These are phyloP conservation scores for Glycine tomentella DNA, from an alignment of 306 rosid species.

Conservation along the genomic window DNA sequence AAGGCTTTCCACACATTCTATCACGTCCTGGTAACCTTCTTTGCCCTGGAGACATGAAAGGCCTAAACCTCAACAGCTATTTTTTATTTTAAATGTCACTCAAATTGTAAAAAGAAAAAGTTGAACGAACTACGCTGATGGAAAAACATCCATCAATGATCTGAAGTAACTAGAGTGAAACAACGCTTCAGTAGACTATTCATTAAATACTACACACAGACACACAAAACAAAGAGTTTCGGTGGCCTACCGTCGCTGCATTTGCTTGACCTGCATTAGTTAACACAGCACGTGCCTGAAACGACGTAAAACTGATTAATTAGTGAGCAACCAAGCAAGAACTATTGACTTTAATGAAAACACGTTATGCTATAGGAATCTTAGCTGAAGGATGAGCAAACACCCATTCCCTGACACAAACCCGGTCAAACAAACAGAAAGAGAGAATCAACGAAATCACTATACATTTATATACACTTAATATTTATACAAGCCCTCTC, in stretches of 20 bases:
- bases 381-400: slow-evolving; percentile 6
- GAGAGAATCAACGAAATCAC: neutral
- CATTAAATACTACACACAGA: slow-evolving; percentile 7
- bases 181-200: slow-evolving; percentile 28
- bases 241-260: slow-evolving; percentile 80
- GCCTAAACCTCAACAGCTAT: slow-evolving; percentile 45
- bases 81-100: neutral
- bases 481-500: neutral
- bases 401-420: neutral
- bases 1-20: slow-evolving; percentile 69
- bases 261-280: slow-evolving; percentile 98
- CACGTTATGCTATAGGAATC: neutral
- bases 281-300: slow-evolving; percentile 90
- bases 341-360: slow-evolving; percentile 18
- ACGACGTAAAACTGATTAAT: slow-evolving; percentile 43
- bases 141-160: slow-evolving; percentile 13
- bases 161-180: slow-evolving; percentile 3
- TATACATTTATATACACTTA: neutral
- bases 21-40: slow-evolving; percentile 79
- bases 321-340: slow-evolving; percentile 35
- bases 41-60: slow-evolving; percentile 72
- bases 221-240: slow-evolving; percentile 13
- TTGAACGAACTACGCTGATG: slow-evolving; percentile 16
- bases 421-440: slow-evolving; percentile 16
- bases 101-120: neutral